Evolutionary conservation across 2,329 filamentous ascomycete species (phyloP).

Genomic region (Thermothelomyces thermophilus): DNA sequence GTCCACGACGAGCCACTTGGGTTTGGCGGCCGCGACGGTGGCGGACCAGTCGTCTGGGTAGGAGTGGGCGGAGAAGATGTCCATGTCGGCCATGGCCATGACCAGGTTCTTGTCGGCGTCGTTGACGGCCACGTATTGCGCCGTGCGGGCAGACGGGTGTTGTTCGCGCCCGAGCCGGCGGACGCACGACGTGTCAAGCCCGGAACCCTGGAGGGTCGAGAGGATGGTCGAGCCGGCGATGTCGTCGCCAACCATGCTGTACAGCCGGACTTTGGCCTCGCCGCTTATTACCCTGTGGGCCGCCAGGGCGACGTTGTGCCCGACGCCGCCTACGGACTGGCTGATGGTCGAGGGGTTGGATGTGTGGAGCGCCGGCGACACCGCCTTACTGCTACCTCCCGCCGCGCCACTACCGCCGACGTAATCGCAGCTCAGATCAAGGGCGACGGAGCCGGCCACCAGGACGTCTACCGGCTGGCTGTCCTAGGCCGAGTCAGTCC

Average conservation of each 20-base stretch:
- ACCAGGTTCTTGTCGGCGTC: conserved; percentile 74
- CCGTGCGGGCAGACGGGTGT: conserved; percentile 57
- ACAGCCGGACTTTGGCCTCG: conserved; percentile 58
- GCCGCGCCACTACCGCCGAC: conserved; percentile 26
- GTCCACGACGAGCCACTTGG: conserved; percentile 78
- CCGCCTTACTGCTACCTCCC: conserved; percentile 23
- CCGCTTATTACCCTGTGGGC: conserved; percentile 62
- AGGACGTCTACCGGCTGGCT: conserved; percentile 53
- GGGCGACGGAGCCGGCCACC: conserved; percentile 82
- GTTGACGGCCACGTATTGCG: conserved; percentile 89
- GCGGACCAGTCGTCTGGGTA: conserved; percentile 54
- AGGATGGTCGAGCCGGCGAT: conserved; percentile 68
- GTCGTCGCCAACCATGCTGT: conserved; percentile 77
- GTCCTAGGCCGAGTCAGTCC: conserved; percentile 11
- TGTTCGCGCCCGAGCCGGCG: conserved; percentile 43
- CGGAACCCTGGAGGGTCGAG: conserved; percentile 54
- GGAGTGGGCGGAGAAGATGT: conserved; percentile 59
- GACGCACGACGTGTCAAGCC: conserved; percentile 60
- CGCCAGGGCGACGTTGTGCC: conserved; percentile 83
- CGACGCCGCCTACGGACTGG: conserved; percentile 85
- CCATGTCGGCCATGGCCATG: conserved; percentile 96
- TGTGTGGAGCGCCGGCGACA: conserved; percentile 57
- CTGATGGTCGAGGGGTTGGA: conserved; percentile 79
- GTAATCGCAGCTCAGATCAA: conserved; percentile 84
- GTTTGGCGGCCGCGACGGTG: conserved; percentile 48